phyloP scores from a whole-genome alignment of 192 early-diverging fungal species.

The Podochytrium sp. region DNA sequence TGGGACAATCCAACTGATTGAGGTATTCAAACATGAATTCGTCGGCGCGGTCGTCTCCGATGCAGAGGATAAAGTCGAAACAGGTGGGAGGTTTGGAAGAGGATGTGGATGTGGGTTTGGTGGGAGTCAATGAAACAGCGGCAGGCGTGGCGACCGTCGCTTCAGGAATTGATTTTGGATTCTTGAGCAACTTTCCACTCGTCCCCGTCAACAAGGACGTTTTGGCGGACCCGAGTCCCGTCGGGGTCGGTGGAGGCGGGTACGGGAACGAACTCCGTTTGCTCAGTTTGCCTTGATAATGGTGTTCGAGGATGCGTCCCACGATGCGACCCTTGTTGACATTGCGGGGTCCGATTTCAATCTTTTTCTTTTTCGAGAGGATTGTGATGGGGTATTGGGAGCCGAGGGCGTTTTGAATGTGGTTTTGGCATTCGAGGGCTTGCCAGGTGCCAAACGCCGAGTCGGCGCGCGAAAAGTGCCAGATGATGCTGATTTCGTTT shows the following conservation, averaged over 20 bases:
- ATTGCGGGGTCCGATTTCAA: constrained; percentile 76
- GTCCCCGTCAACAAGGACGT: background rate
- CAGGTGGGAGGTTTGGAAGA: constrained; percentile 9
- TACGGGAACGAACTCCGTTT: constrained; percentile 18
- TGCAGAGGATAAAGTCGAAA: constrained; percentile 68
- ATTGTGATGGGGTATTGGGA: constrained; percentile 72
- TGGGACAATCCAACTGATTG: constrained; percentile 31
- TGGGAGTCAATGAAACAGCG: background rate
- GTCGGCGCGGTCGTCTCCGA: constrained; percentile 80
- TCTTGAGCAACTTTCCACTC: background rate
- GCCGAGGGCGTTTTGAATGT: constrained; percentile 73
- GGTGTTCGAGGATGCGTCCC: constrained; percentile 57
- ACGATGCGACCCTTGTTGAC: constrained; percentile 68
- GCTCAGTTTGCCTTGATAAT: constrained; percentile 21
- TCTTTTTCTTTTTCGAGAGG: constrained; percentile 64
- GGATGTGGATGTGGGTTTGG: background rate
- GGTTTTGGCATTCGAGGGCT: constrained; percentile 83
- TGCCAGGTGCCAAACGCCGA: constrained; percentile 72
- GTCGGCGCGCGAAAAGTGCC: constrained; percentile 71
- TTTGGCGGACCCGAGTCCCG: background rate
- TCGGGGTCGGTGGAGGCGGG: background rate
- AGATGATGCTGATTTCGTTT: constrained; percentile 73
- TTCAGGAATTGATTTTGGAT: background rate
- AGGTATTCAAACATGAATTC: constrained; percentile 82
- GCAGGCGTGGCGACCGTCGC: background rate